Conservation (phyloP, 1,284 basidiomycete genomes). For the Hypsizygus ulmarius region DNA sequence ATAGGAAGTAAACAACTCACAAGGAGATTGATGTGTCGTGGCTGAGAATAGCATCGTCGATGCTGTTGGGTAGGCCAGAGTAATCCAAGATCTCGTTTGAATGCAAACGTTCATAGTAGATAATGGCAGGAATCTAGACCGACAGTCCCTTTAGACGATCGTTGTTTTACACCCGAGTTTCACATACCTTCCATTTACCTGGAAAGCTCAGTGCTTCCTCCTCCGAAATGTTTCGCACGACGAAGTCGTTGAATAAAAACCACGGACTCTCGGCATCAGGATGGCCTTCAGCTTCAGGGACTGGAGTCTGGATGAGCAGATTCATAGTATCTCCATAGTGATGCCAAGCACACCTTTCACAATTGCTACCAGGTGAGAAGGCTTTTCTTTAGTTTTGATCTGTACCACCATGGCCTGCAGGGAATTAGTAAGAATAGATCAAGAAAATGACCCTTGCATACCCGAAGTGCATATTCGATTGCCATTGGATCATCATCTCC, state of each 20-base stretch:
- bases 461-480: slow-evolving; percentile 71
- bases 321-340: neutral
- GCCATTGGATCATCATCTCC: slow-evolving; percentile 55
- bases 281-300: slow-evolving; percentile 60
- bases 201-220: slow-evolving; percentile 87
- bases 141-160: slow-evolving; percentile 6
- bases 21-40: slow-evolving; percentile 85
- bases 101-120: slow-evolving; percentile 86
- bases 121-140: slow-evolving; percentile 78
- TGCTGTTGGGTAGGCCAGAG: slow-evolving; percentile 58
- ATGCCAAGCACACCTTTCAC: slow-evolving; percentile 59
- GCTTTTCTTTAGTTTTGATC: slow-evolving; percentile 73
- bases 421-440: neutral
- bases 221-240: slow-evolving; percentile 82
- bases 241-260: slow-evolving; percentile 98
- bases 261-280: slow-evolving; percentile 58
- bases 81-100: slow-evolving; percentile 59
- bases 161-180: slow-evolving; percentile 1
- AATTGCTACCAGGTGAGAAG: slow-evolving; percentile 88
- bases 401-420: slow-evolving; percentile 79
- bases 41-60: slow-evolving; percentile 77
- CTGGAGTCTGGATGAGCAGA: slow-evolving; percentile 32
- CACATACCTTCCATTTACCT: slow-evolving; percentile 87
- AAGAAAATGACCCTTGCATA: slow-evolving; percentile 33
- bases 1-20: slow-evolving; percentile 42